A percentile compares a stretch with the other conserved stretches of the same genome.
Evolutionary conservation across 805 yeast genomes (phyloP).

Genomic region (Metschnikowia noctiluminum): DNA sequence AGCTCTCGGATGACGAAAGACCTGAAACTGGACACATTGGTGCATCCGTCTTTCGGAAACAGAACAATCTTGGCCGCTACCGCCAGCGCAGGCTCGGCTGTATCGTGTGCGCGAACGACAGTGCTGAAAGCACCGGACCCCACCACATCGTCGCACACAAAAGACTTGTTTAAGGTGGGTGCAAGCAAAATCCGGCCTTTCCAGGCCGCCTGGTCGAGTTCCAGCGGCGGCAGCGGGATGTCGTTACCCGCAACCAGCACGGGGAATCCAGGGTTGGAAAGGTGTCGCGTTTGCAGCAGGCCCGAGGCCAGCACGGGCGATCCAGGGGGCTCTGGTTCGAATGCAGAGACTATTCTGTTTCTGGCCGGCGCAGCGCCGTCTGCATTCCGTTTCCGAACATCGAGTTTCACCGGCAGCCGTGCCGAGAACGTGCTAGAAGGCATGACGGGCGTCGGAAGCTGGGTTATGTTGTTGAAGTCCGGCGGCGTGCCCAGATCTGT

Average conservation of each 20-base stretch:
- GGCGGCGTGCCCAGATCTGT: slow-evolving; percentile 4
- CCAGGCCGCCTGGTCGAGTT: slow-evolving; percentile 1
- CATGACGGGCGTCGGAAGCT: slow-evolving; percentile 45
- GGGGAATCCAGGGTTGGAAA: slow-evolving; percentile 11
- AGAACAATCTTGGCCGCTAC: slow-evolving; percentile 71
- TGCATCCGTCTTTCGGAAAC: slow-evolving; percentile 30
- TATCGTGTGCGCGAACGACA: slow-evolving; percentile 48
- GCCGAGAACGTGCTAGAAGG: slow-evolving; percentile 10
- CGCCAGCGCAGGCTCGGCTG: slow-evolving; percentile 17
- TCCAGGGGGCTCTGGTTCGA: slow-evolving; percentile 7
- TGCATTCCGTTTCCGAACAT: slow-evolving; percentile 8
- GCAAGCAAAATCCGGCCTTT: slow-evolving; percentile 12
- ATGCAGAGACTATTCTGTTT: slow-evolving; percentile 14
- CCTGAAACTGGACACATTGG: slow-evolving; percentile 29
- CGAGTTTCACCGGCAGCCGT: slow-evolving; percentile 2
- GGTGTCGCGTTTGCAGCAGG: slow-evolving; percentile 11
- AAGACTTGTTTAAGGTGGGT: slow-evolving; percentile 6
- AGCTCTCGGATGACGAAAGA: slow-evolving; percentile 58
- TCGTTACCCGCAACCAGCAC: background rate
- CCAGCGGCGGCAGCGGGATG: slow-evolving; percentile 16
- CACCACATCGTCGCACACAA: slow-evolving; percentile 27
- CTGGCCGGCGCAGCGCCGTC: background rate
- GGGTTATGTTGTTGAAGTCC: slow-evolving; percentile 34
- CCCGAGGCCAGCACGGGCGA: slow-evolving; percentile 1
- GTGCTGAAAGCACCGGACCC: slow-evolving; percentile 71